These are phyloP conservation scores for Isochrysis galbana DNA, from an alignment of 78 protist genomes.

Conservation along the genomic window DNA sequence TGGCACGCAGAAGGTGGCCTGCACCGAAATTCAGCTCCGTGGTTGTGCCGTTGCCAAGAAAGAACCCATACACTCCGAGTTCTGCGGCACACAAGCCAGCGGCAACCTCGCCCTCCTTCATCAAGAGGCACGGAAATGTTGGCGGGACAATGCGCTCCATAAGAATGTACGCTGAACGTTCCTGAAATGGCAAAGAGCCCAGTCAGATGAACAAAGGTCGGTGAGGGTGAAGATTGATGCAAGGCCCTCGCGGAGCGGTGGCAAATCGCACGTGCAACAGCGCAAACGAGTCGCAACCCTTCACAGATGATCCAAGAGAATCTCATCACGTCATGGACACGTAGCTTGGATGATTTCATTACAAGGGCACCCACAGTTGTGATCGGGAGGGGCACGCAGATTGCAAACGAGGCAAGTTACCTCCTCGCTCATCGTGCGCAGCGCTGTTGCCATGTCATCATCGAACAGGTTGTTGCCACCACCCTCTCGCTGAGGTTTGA, in stretches of 20 bases:
- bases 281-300: too few species aligned
- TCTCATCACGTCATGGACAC: too few species aligned
- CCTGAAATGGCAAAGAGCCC: too few species aligned
- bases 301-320: too few species aligned
- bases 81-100: background rate
- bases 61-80: conserved; percentile 46
- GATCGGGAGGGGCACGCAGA: too few species aligned
- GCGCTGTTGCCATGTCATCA: conserved; percentile 7
- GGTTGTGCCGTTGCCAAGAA: background rate
- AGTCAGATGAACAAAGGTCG: too few species aligned
- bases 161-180: conserved; percentile 67
- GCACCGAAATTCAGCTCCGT: conserved; percentile 50
- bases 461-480: conserved; percentile 84
- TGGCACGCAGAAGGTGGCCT: conserved; percentile 83
- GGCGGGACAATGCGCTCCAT: conserved; percentile 79
- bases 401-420: too few species aligned
- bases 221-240: too few species aligned
- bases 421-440: background rate
- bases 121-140: background rate
- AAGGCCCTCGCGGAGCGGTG: too few species aligned
- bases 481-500: conserved; percentile 96
- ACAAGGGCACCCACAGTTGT: too few species aligned
- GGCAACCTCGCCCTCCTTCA: background rate
- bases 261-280: too few species aligned
- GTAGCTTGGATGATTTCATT: too few species aligned